Base-by-base conservation (phyloP, 2,329 filamentous ascomycete species). In the Fragosphaeria purpurea region DNA sequence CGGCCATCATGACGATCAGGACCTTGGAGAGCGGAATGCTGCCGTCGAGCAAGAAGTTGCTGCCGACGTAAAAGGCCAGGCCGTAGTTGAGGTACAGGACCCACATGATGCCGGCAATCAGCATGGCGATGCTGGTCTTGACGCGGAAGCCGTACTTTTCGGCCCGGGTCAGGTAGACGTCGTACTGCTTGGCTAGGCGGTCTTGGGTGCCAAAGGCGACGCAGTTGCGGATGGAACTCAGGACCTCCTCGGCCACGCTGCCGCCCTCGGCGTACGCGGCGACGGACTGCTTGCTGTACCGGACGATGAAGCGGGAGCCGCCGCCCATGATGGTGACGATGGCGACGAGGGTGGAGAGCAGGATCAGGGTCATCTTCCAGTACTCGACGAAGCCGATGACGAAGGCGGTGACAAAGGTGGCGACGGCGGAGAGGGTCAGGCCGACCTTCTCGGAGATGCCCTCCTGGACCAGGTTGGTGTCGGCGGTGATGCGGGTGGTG, bases 161-260 rank as follows among this genome's bases (percentile, higher is more conserved):
- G 11, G 89, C 90, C 50, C 78, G 75, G 42, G 69, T 67, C 35
- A 97, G 72, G 63, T 95, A 86, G 2, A 62, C 64, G 59, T 95
- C 86, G 63, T 97, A 97, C 65, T 91, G 85, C 55, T 77, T 77
- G 9, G 91, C 88, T n/a, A 97, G 77, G 56, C 91, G 89, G 50
- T 91, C 86, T 66, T 97, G 90, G 0, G 90, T 96, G 42, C 88
- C 88, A 61, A 96, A 98, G 34, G 93, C 93, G 7, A 88, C 82
- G 6, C 91, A 86, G 62, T 95, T 97, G 56, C 93, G 83, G 58
- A 97, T 85, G 1, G 90, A 96, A 65, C 88, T 90, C 60, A 98
- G 79, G 49, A 96, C 91, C 68, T 98, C 93, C 62, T 97, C 93
- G 4, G 88, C 91, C 10, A 97, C 78, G 2, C 85, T 90, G 51